These are phyloP conservation scores for Mortierella polycephala DNA, from an alignment of 371 early-diverging fungal genomes.

Conservation along the genomic window DNA sequence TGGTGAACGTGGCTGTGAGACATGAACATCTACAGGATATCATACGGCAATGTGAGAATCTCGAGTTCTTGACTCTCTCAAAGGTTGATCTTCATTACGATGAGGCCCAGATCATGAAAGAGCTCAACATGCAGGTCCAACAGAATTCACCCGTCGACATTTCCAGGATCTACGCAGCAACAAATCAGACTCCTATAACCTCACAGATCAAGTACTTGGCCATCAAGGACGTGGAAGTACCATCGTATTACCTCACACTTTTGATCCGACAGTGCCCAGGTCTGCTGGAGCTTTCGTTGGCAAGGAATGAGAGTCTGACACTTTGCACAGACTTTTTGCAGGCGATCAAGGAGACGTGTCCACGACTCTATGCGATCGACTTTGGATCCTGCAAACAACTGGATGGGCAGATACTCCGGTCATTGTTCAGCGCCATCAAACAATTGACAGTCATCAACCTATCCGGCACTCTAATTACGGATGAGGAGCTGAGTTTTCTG, in stretches of 20 bases:
- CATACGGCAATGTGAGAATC: constrained; percentile 16
- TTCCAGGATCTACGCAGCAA: too few species aligned
- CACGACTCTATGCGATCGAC: constrained; percentile 47
- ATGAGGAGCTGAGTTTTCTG: constrained; percentile 25
- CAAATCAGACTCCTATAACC: not conserved
- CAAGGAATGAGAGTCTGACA: constrained; percentile 29
- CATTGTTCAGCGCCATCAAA: constrained; percentile 21
- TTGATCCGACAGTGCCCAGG: constrained; percentile 34
- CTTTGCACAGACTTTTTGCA: constrained; percentile 9
- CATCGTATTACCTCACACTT: constrained; percentile 10
- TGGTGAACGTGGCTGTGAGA: constrained; percentile 15
- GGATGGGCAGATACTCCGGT: constrained; percentile 14
- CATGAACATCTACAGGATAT: constrained; percentile 9
- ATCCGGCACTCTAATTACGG: constrained; percentile 32
- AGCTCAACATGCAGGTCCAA: too few species aligned
- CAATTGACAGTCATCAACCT: constrained; percentile 38
- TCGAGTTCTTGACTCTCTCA: constrained; percentile 44
- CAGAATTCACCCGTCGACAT: too few species aligned
- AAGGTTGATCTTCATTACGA: constrained; percentile 5
- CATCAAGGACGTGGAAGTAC: constrained; percentile 20
- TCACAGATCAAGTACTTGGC: constrained; percentile 40
- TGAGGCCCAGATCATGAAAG: not conserved
- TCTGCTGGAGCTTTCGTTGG: constrained; percentile 45
- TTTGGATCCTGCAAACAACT: constrained; percentile 44
- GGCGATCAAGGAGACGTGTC: constrained; percentile 18